Percentiles rank a stretch among this genome's conserved stretches.
phyloP scores from a whole-genome alignment of 345 rosid genomes.

The Litchi chinensis region DNA sequence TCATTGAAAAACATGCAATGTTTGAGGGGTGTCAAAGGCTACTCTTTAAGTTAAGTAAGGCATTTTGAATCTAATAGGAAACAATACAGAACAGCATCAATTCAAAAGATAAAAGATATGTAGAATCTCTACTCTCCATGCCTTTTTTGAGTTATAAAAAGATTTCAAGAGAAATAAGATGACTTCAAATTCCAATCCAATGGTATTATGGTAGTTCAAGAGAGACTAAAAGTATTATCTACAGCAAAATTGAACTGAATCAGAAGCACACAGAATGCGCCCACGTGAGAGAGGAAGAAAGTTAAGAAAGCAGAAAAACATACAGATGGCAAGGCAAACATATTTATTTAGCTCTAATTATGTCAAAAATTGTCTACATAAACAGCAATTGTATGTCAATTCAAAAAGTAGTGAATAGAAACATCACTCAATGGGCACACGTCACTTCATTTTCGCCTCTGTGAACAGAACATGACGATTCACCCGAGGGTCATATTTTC shows the following conservation, averaged over 20 bases:
- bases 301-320: neutral
- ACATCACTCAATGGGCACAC: neutral
- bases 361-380: conserved; percentile 4
- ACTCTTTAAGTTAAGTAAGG: neutral
- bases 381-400: neutral
- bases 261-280: neutral
- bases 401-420: neutral
- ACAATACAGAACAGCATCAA: neutral
- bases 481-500: conserved; percentile 91
- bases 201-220: no score
- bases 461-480: conserved; percentile 92
- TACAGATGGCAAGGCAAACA: neutral
- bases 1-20: neutral
- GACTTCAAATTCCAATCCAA: neutral
- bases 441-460: conserved; percentile 91
- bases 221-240: no score
- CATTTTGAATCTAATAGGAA: neutral
- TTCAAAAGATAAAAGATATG: neutral
- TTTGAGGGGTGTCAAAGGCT: neutral
- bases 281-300: neutral
- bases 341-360: conserved; percentile 9
- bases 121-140: neutral
- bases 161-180: neutral
- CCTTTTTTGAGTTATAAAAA: neutral
- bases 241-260: neutral